These are phyloP conservation scores for Tagetes patula DNA, from an alignment of 129 eudicot species.

Conservation along the genomic window DNA sequence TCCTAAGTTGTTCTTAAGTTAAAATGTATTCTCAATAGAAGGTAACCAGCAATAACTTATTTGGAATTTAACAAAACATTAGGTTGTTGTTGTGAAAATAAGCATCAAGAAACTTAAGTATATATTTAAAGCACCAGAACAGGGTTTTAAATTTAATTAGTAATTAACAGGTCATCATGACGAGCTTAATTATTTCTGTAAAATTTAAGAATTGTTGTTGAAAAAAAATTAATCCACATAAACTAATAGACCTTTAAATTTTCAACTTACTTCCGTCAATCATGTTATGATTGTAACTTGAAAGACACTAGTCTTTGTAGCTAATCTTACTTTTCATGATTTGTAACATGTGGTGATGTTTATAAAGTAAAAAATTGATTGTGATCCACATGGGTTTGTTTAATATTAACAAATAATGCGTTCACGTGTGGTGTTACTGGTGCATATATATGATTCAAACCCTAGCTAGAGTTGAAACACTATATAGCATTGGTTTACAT, in stretches of 20 bases:
- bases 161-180: too few relatives aligned
- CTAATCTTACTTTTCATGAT: not conserved
- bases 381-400: not conserved
- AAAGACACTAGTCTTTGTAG: not conserved
- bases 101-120: too few relatives aligned
- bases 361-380: not conserved
- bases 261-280: not conserved
- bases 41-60: too few relatives aligned
- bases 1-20: too few relatives aligned
- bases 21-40: too few relatives aligned
- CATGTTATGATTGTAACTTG: not conserved
- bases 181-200: too few relatives aligned
- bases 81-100: too few relatives aligned
- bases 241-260: not conserved
- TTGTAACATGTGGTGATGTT: not conserved
- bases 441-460: not conserved
- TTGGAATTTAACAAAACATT: too few relatives aligned
- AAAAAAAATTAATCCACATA: not conserved
- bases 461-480: not conserved
- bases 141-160: too few relatives aligned
- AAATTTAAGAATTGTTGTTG: too few relatives aligned
- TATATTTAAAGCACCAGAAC: too few relatives aligned
- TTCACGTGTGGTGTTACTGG: not conserved
- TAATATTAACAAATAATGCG: not conserved
- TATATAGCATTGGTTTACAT: not conserved